phyloP scores from a whole-genome alignment of 257 asterid genomes.

The Forsythia viridissima region DNA sequence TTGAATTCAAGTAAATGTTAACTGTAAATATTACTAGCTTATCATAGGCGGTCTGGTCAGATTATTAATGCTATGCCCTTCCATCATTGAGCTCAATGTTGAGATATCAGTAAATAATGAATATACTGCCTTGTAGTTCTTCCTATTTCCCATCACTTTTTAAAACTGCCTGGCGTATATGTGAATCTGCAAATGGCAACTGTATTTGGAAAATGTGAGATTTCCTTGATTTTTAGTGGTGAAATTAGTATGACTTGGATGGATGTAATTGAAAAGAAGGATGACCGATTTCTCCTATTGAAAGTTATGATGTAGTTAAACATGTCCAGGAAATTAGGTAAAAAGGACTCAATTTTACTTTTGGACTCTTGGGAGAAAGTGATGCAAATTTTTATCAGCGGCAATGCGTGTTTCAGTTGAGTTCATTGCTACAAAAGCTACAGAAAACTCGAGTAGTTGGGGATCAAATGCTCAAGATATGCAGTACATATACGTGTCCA shows the following conservation, averaged over 20 bases:
- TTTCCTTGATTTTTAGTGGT: background rate
- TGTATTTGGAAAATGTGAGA: background rate
- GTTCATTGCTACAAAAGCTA: background rate
- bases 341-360: background rate
- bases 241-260: background rate
- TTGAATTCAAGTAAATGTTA: background rate
- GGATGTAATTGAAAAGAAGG: background rate
- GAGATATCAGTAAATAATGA: background rate
- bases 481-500: background rate
- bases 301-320: background rate
- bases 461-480: background rate
- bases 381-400: background rate
- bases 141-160: background rate
- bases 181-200: background rate
- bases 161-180: background rate
- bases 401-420: background rate
- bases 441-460: background rate
- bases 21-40: background rate
- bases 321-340: background rate
- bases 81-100: background rate
- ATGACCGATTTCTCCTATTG: background rate
- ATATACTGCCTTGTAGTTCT: background rate
- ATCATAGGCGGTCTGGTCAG: background rate
- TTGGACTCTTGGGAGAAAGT: background rate
- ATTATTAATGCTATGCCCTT: background rate